Conservation (phyloP, 495 filamentous ascomycete species). For the Penicillium arizonense region DNA sequence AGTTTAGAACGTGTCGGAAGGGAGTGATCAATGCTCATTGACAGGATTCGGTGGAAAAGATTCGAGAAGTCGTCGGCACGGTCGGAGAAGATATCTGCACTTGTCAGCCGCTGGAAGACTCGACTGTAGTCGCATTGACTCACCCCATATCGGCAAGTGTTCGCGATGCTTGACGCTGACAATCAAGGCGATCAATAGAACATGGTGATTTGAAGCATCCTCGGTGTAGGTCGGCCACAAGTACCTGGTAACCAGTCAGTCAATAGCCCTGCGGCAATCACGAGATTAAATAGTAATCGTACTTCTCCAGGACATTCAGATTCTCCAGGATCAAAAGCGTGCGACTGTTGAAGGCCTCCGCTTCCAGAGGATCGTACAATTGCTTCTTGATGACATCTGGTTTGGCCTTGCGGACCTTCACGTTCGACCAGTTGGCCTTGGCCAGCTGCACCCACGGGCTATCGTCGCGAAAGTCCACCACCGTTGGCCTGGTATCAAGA, state of each 20-base stretch:
- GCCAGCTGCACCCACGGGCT: slow-evolving; percentile 81
- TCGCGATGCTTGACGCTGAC: slow-evolving; percentile 87
- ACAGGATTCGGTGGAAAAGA: slow-evolving; percentile 86
- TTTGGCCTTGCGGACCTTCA: slow-evolving; percentile 71
- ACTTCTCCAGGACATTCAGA: slow-evolving; percentile 87
- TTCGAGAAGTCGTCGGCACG: slow-evolving; percentile 80
- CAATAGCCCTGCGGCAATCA: slow-evolving; percentile 21
- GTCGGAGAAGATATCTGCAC: slow-evolving; percentile 68
- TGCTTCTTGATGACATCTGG: slow-evolving; percentile 82
- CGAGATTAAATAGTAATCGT: slow-evolving; percentile 14
- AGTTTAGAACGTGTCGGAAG: slow-evolving; percentile 68
- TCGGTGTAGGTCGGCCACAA: slow-evolving; percentile 94
- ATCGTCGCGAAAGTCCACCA: slow-evolving; percentile 73
- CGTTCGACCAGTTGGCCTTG: slow-evolving; percentile 78
- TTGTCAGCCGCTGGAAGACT: slow-evolving; percentile 12
- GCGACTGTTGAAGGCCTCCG: slow-evolving; percentile 71
- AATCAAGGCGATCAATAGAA: slow-evolving; percentile 79
- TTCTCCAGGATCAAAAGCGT: slow-evolving; percentile 84
- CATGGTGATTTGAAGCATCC: slow-evolving; percentile 85
- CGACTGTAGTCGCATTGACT: slow-evolving; percentile 15
- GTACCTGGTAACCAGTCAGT: slow-evolving; percentile 52
- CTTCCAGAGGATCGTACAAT: slow-evolving; percentile 88
- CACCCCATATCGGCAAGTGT: slow-evolving; percentile 83
- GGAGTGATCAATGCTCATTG: slow-evolving; percentile 81
- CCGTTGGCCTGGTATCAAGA: slow-evolving; percentile 54